These are phyloP conservation scores for Picea mariana DNA, from an alignment of 83 land plant species.

Conservation along the genomic window DNA sequence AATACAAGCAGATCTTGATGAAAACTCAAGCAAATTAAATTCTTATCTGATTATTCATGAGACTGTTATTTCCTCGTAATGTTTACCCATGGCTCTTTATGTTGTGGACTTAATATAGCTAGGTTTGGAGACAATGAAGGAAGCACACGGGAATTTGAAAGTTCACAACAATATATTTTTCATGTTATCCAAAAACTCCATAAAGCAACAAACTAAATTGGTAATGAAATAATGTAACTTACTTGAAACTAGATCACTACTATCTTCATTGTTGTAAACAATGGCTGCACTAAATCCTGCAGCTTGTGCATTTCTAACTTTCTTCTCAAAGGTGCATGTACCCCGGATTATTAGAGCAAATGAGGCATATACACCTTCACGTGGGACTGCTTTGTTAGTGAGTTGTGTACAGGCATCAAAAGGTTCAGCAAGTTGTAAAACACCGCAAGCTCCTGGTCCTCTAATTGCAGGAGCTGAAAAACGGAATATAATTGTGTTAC, in stretches of 20 bases:
- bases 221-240: slow-evolving; percentile 7
- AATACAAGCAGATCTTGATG: not conserved
- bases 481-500: not conserved
- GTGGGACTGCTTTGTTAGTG: slow-evolving; percentile 30
- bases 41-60: not conserved
- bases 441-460: slow-evolving; percentile 50
- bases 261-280: slow-evolving; percentile 43
- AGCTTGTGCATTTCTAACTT: slow-evolving; percentile 40
- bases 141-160: not conserved
- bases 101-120: not conserved
- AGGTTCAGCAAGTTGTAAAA: slow-evolving; percentile 62
- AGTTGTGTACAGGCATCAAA: slow-evolving; percentile 67
- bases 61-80: too few species aligned
- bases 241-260: slow-evolving; percentile 37
- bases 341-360: slow-evolving; percentile 65
- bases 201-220: not conserved
- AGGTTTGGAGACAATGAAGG: not conserved
- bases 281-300: slow-evolving; percentile 50
- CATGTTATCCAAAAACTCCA: not conserved
- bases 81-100: not conserved
- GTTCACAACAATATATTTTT: not conserved
- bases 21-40: not conserved
- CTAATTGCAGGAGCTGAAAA: slow-evolving; percentile 53
- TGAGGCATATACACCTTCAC: slow-evolving; percentile 23
- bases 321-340: slow-evolving; percentile 41